A percentile compares a stretch with the other conserved stretches of the same genome.
phyloP scores from a whole-genome alignment of 2,329 filamentous ascomycete species.

The Corinectria fuckeliana region DNA sequence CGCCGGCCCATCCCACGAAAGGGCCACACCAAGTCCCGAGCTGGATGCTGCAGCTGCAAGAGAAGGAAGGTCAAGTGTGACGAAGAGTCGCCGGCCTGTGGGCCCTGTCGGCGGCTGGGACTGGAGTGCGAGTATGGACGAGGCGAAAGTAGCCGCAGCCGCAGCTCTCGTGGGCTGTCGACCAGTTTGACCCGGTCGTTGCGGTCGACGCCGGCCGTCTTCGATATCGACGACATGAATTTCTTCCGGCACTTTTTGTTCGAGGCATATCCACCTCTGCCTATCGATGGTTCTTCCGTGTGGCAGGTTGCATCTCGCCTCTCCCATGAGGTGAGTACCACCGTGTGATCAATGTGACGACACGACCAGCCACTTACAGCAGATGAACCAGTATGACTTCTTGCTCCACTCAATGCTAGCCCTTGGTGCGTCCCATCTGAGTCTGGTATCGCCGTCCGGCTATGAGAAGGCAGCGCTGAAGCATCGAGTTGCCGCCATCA shows the following conservation, averaged over 20 bases:
- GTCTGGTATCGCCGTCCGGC: conserved; percentile 31
- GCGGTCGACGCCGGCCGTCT: conserved; percentile 37
- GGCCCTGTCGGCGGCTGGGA: conserved; percentile 45
- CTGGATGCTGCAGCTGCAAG: conserved; percentile 44
- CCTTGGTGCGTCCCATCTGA: conserved; percentile 48
- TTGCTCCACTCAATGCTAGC: conserved; percentile 51
- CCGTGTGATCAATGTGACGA: not conserved
- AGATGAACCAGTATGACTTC: conserved; percentile 45
- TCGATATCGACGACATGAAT: conserved; percentile 53
- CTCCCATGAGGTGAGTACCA: conserved; percentile 43
- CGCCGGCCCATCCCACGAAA: conserved; percentile 44
- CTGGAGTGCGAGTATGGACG: conserved; percentile 45
- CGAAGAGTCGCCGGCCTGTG: conserved; percentile 45
- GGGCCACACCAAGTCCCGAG: conserved; percentile 45
- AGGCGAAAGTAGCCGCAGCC: not conserved
- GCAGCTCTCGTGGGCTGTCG: not conserved
- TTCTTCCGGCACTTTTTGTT: conserved; percentile 61
- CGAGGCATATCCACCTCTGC: conserved; percentile 50
- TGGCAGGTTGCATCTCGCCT: conserved; percentile 48
- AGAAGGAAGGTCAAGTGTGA: conserved; percentile 54
- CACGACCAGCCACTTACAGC: not conserved
- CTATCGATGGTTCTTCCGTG: conserved; percentile 44
- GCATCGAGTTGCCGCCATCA: conserved; percentile 48
- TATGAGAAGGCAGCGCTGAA: conserved; percentile 40
- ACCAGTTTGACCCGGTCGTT: conserved; percentile 20